Evolutionary conservation across 2,329 filamentous ascomycete genomes (phyloP), one percentile per base, ranked within the genome.

Genomic region (Cladorrhinum sp.): DNA sequence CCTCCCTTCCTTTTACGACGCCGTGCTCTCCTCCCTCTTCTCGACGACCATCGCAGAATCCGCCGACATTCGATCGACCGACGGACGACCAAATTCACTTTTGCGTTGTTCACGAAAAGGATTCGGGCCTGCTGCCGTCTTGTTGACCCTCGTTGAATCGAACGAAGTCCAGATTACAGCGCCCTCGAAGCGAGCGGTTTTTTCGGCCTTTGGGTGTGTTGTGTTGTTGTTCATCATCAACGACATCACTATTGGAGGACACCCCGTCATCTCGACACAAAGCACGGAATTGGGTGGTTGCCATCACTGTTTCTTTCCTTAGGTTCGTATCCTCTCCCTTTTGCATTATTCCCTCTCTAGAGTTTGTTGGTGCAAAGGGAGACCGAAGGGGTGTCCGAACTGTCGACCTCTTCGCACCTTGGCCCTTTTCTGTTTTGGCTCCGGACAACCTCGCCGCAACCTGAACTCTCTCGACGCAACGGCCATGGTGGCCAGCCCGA

Each of bases 31-130:
- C 63, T 57, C 58, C 60, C 65, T 61, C 60, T 55, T 61, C 57
- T 55, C 60, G 51, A 57, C 61, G 63, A 66, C 66, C 63, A 64
- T 63, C 64, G 63, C 65, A 49, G 64, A 66, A 62, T 63, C 63
- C 67, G 60, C 63, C 65, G 63, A 63, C 58, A 58, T 62, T 55
- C 65, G 60, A 65, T 60, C 64, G 64, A 66, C 60, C 64, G 63
- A 68, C 67, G 64, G 67, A 62, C 73, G 72, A 68, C 72, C 73
- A 75, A 73, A 76, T 75, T 75, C 67, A 70, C 56, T 75, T 75
- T 74, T 75, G 74, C 68, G 73, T 73, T 69, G 73, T 71, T 70
- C 67, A 65, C 23, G 62, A 65, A 65, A 64, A 67, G 70, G 68
- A 70, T 73, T 69, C 67, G 52, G 67, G 65, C 42, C 42, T n/a